These are phyloP conservation scores for Powellomyces hirtus DNA, from an alignment of 192 early-diverging fungal genomes.

Conservation along the genomic window DNA sequence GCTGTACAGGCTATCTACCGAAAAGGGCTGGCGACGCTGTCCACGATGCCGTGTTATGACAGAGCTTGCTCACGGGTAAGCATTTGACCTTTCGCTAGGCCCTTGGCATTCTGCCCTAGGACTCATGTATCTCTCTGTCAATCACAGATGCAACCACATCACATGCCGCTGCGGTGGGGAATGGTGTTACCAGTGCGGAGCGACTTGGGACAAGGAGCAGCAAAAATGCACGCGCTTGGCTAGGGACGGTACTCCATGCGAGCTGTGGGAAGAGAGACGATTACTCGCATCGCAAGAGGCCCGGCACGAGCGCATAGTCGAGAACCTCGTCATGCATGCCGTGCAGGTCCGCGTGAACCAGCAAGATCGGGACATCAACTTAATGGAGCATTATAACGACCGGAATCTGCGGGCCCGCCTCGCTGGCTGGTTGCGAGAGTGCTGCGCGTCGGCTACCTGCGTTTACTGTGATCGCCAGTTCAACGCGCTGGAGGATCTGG, in stretches of 20 bases:
- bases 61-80: neutral
- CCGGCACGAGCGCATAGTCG: no score
- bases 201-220: neutral
- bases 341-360: no score
- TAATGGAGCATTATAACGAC: no score
- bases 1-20: neutral
- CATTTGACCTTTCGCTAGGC: neutral
- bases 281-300: no score
- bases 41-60: neutral
- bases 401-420: no score
- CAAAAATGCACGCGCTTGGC: no score
- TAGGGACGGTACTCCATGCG: no score
- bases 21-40: neutral
- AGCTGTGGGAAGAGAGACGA: no score
- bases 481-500: neutral
- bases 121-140: neutral
- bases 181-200: neutral
- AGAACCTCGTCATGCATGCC: no score
- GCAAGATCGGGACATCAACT: no score
- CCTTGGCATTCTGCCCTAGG: neutral
- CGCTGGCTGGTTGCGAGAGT: no score
- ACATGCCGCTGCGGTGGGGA: neutral
- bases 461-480: neutral
- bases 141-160: slow-evolving; percentile 5
- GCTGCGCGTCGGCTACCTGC: no score